Evolutionary conservation across 495 filamentous ascomycete genomes (phyloP).

Genomic region (Talaromyces ruber): DNA sequence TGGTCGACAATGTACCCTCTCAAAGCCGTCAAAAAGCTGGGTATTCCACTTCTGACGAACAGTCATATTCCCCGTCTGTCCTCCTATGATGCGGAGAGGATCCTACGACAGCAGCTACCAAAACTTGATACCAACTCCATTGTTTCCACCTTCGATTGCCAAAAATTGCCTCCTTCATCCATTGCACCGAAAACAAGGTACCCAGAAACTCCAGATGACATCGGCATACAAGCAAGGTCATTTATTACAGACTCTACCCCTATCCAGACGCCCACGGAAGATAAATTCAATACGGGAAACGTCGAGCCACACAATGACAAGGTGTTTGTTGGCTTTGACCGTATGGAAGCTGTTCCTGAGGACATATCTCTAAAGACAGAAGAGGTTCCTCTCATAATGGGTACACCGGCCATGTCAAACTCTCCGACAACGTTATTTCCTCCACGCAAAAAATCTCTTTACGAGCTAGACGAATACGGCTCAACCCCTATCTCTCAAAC

Average conservation of each 20-base stretch:
- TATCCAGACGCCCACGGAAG: neutral
- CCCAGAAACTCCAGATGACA: constrained; percentile 5
- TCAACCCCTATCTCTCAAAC: constrained; percentile 19
- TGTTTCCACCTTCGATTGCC: neutral
- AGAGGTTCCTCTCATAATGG: constrained; percentile 7
- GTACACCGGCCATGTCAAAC: neutral
- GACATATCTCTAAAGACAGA: constrained; percentile 11
- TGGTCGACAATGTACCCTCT: constrained; percentile 8
- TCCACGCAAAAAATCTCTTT: constrained; percentile 12
- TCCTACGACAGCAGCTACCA: constrained; percentile 24
- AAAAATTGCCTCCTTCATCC: neutral
- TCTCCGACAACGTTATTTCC: neutral
- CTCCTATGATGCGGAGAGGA: constrained; percentile 15
- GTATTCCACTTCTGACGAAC: neutral
- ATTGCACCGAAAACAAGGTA: neutral
- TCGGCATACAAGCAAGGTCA: neutral
- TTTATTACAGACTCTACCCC: neutral
- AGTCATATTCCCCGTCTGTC: constrained; percentile 9
- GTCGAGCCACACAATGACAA: neutral
- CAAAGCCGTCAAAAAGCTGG: constrained; percentile 8
- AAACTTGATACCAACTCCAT: constrained; percentile 21
- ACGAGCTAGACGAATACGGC: constrained; percentile 28
- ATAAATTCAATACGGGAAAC: neutral
- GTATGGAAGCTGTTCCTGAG: neutral
- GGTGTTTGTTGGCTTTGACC: neutral